Evolutionary conservation across 352 stramenopile species (phyloP).

Genomic region (Phytophthora palmivora): DNA sequence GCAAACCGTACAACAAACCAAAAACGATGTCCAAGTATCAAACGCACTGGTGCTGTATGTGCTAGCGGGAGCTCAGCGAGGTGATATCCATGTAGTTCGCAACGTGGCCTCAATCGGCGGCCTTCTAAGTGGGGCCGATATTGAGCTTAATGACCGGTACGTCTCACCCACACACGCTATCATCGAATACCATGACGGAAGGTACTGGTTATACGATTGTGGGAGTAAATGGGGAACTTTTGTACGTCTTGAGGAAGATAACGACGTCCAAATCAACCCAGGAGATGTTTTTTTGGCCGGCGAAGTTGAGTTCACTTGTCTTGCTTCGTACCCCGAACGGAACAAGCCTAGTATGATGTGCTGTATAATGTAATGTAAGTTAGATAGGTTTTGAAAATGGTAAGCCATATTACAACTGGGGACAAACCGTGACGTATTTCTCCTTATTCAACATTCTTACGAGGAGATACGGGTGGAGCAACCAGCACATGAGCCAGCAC

Average conservation of each 20-base stretch:
- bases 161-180: slow-evolving; percentile 64
- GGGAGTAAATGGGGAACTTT: slow-evolving; percentile 76
- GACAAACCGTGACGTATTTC: slow-evolving; percentile 2
- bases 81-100: slow-evolving; percentile 78
- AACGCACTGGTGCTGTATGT: slow-evolving; percentile 80
- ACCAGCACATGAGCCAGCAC: slow-evolving; percentile 65
- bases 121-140: slow-evolving; percentile 60
- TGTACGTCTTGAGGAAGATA: slow-evolving; percentile 77
- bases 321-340: slow-evolving; percentile 62
- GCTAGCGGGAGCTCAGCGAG: slow-evolving; percentile 76
- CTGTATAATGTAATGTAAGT: slow-evolving; percentile 53
- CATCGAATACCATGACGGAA: slow-evolving; percentile 75
- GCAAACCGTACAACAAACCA: slow-evolving; percentile 58
- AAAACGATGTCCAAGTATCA: slow-evolving; percentile 54
- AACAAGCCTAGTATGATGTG: slow-evolving; percentile 66
- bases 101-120: slow-evolving; percentile 69
- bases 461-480: slow-evolving; percentile 22
- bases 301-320: slow-evolving; percentile 81
- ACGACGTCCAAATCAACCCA: slow-evolving; percentile 63
- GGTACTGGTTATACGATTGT: slow-evolving; percentile 81
- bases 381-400: slow-evolving; percentile 19
- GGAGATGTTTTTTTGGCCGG: slow-evolving; percentile 77
- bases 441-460: slow-evolving; percentile 29
- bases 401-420: slow-evolving; percentile 1
- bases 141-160: slow-evolving; percentile 77